Conservation (phyloP, 2,329 filamentous ascomycete species). For the Aspergillus terreus region DNA sequence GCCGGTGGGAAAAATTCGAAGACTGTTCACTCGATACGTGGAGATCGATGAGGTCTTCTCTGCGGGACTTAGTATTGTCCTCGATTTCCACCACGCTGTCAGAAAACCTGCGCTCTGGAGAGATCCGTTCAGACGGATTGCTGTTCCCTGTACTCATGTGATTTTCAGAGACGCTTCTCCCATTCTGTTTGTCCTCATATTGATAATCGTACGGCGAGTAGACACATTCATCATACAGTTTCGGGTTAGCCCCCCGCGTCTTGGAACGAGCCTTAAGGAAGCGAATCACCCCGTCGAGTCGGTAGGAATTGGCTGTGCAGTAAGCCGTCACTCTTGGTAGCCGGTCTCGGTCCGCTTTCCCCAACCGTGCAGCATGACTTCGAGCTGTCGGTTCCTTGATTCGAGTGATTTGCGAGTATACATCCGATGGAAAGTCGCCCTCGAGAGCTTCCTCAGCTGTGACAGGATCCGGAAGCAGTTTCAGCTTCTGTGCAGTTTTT, state of each 20-base stretch:
- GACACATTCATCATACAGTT: constrained; percentile 95
- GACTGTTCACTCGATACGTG: constrained; percentile 41
- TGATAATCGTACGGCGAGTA: constrained; percentile 90
- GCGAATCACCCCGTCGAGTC: constrained; percentile 82
- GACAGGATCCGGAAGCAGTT: constrained; percentile 89
- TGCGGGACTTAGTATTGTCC: constrained; percentile 52
- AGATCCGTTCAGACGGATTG: constrained; percentile 23
- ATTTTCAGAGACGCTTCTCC: constrained; percentile 30
- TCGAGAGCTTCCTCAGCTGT: constrained; percentile 74
- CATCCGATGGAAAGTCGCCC: constrained; percentile 88
- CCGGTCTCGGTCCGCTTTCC: constrained; percentile 85
- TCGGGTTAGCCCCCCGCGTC: constrained; percentile 75
- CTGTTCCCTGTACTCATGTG: constrained; percentile 29
- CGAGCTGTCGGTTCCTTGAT: constrained; percentile 96
- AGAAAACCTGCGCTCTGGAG: constrained; percentile 67
- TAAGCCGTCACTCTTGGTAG: constrained; percentile 93
- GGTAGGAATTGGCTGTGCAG: constrained; percentile 88
- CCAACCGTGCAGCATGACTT: constrained; percentile 84
- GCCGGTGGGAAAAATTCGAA: constrained; percentile 14
- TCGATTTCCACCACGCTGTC: constrained; percentile 63
- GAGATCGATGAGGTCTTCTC: constrained; percentile 63
- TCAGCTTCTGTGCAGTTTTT: constrained; percentile 93
- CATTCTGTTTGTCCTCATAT: constrained; percentile 43
- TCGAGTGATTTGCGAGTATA: constrained; percentile 95
- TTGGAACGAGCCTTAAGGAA: constrained; percentile 84